Evolutionary conservation across 2,329 filamentous ascomycete genomes (phyloP), one percentile per base, ranked within the genome.

Genomic region (Cercospora janseana): DNA sequence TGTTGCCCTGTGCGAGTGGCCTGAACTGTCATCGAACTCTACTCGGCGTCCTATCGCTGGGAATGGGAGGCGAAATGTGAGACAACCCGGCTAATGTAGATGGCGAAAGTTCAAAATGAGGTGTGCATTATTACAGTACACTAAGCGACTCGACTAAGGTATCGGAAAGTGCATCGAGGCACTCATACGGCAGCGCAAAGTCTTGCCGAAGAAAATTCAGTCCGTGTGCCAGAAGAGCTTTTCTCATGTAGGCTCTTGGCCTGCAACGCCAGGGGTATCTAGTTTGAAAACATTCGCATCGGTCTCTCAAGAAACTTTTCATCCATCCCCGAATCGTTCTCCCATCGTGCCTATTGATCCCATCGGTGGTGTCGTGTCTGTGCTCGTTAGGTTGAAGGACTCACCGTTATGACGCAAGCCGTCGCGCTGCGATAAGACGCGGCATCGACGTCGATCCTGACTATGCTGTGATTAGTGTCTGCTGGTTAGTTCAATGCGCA

Each of bases 371-470:
- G n/a, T n/a, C n/a, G n/a, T n/a, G n/a, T n/a, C 31, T 35, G 31
- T 35, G 31, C 31, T 16, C 20, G 12, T 35, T 35, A 35, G 31
- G 15, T 2, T 9, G 4, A n/a, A 13, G n/a, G 16, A 45, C 42
- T 45, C 41, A 44, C 41, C 41, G 41, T 44, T 29, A 12, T n/a
- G 27, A 31, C 15, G 41, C 41, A 28, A n/a, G n/a, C 13, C 27
- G 27, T 21, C 41, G 16, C 24, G 41, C 27, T 20, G 16, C 23
- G 10, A 21, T 40, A 23, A 20, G 41, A 6, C 27, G 13, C 27
- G 10, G 16, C n/a, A 26, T 26, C 20, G 16, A 5, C 10, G 12
- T 12, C 24, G 16, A 16, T 20, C 7, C n/a, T n/a, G 34, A n/a
- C 21, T 13, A 26, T 26, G 35, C 34, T 47, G 23, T 18, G 26